Percentiles rank a stretch among this genome's conserved stretches.
Conservation (phyloP, 768 basidiomycete species). For the Russula earlei region DNA sequence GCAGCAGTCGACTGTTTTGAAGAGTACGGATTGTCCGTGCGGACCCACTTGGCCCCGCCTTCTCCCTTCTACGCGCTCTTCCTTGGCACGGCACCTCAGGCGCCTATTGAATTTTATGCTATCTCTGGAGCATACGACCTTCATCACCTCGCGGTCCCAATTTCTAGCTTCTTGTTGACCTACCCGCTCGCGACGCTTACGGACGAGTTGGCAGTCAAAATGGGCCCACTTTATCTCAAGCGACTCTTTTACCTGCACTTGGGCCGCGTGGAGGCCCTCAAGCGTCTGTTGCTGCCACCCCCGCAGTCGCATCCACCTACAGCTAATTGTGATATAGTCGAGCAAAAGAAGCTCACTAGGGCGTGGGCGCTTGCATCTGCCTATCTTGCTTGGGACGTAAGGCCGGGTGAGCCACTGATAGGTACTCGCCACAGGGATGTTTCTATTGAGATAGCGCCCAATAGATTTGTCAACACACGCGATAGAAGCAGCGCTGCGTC, state of each 20-base stretch:
- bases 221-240: constrained; percentile 71
- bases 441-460: neutral
- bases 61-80: constrained; percentile 51
- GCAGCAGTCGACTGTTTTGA: constrained; percentile 47
- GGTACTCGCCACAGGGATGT: neutral
- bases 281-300: constrained; percentile 64
- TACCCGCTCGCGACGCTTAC: constrained; percentile 58
- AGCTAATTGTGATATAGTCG: constrained; percentile 52
- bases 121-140: constrained; percentile 59
- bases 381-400: constrained; percentile 76
- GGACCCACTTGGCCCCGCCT: constrained; percentile 37
- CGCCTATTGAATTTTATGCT: constrained; percentile 64
- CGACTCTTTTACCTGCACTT: constrained; percentile 78
- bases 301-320: constrained; percentile 72
- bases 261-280: constrained; percentile 73
- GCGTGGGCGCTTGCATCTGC: constrained; percentile 80
- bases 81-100: constrained; percentile 56
- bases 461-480: constrained; percentile 63
- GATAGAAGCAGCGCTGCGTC: constrained; percentile 64
- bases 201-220: constrained; percentile 58
- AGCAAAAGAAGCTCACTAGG: constrained; percentile 70
- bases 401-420: constrained; percentile 46
- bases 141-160: constrained; percentile 63
- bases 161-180: constrained; percentile 66
- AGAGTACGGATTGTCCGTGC: constrained; percentile 50